Evolutionary conservation across 2,329 filamentous ascomycete species (phyloP).

Genomic region (Sarocladiaceae sp.): DNA sequence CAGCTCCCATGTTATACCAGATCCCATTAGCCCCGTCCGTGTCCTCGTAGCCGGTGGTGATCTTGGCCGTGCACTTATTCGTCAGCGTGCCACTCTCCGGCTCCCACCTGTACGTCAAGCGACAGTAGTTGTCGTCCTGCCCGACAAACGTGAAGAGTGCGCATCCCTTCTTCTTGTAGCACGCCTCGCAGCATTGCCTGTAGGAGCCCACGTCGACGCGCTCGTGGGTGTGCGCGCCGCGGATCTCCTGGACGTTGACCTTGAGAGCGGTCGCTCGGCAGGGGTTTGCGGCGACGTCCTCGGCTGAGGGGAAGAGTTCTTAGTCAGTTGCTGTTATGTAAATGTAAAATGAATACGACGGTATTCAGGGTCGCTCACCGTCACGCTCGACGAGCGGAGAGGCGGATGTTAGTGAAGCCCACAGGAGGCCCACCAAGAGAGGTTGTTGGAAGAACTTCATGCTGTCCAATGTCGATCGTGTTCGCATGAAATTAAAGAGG

Average conservation of each 20-base stretch:
- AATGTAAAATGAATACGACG: too few species aligned
- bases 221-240: slow-evolving; percentile 3
- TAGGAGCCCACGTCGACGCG: not conserved
- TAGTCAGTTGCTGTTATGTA: too few species aligned
- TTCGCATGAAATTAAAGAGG: too few species aligned
- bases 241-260: slow-evolving; percentile 6
- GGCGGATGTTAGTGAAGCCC: not conserved
- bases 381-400: not conserved
- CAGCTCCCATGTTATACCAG: slow-evolving; percentile 5
- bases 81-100: not conserved
- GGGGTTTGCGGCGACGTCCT: not conserved
- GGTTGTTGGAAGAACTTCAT: slow-evolving; percentile 3
- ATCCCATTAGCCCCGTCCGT: not conserved
- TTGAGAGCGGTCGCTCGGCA: not conserved
- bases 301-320: too few species aligned
- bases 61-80: not conserved
- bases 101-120: slow-evolving; percentile 3
- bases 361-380: not conserved
- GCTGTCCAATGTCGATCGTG: not conserved
- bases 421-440: not conserved
- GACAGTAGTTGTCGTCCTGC: slow-evolving; percentile 7
- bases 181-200: slow-evolving; percentile 7
- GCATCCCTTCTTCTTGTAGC: slow-evolving; percentile 10
- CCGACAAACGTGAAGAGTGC: slow-evolving; percentile 3
- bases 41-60: slow-evolving; percentile 1